Conservation (phyloP, 352 stramenopile genomes). For the Phytophthora meadii region DNA sequence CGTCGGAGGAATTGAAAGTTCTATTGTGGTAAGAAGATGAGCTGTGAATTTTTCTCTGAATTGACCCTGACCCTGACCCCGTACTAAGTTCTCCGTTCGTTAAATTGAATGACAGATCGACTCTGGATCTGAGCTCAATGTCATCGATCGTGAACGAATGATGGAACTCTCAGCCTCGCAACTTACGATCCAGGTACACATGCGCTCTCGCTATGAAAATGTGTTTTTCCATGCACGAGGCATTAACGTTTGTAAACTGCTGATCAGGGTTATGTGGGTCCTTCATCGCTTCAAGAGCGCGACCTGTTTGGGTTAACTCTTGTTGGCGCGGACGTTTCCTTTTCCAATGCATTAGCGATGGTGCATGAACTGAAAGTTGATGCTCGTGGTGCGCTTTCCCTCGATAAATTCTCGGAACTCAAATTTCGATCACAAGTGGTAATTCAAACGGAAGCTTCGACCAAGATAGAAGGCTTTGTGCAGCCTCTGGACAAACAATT, state of each 20-base stretch:
- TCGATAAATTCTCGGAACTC: slow-evolving; percentile 80
- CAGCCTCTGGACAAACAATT: slow-evolving; percentile 38
- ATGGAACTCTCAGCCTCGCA: slow-evolving; percentile 51
- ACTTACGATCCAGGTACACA: slow-evolving; percentile 53
- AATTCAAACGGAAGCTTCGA: slow-evolving; percentile 37
- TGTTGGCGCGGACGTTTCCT: slow-evolving; percentile 44
- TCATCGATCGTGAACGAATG: slow-evolving; percentile 36
- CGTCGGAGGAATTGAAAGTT: slow-evolving; percentile 49
- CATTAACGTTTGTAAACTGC: slow-evolving; percentile 1
- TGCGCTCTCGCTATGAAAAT: neutral
- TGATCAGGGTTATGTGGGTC: slow-evolving; percentile 56
- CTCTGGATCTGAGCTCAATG: slow-evolving; percentile 60
- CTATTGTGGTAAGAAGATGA: slow-evolving; percentile 48
- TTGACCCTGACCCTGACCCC: slow-evolving; percentile 11
- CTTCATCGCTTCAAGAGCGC: slow-evolving; percentile 45
- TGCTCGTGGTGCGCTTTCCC: slow-evolving; percentile 35
- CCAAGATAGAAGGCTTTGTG: slow-evolving; percentile 55
- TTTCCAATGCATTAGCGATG: slow-evolving; percentile 60
- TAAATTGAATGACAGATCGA: slow-evolving; percentile 41
- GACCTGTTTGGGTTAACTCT: slow-evolving; percentile 52
- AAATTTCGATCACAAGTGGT: slow-evolving; percentile 56
- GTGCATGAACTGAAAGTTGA: slow-evolving; percentile 44
- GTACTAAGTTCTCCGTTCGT: slow-evolving; percentile 1
- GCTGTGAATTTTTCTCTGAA: neutral
- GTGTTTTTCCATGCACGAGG: neutral